A percentile compares a stretch with the other conserved stretches of the same genome.
phyloP scores from a whole-genome alignment of 129 eudicot genomes.

The Flaveria trinervia region DNA sequence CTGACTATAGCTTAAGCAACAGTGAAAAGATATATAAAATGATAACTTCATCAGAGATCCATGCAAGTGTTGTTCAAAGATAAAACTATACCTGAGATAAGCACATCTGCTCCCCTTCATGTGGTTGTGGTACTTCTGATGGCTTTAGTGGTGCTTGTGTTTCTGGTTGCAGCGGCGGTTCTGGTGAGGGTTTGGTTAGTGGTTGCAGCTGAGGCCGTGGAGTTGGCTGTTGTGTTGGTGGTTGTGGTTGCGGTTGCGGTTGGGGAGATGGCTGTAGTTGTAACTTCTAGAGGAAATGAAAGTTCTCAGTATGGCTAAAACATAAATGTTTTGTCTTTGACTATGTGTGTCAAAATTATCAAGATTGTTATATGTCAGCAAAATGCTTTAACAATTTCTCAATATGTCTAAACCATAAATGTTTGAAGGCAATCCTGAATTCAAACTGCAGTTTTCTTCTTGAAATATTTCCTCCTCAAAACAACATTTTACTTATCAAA shows the following conservation, averaged over 20 bases:
- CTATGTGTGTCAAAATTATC: neutral
- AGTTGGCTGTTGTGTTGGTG: constrained; percentile 5
- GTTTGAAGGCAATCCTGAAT: neutral
- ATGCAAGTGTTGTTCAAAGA: neutral
- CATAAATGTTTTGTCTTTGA: neutral
- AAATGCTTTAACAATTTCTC: neutral
- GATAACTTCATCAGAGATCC: neutral
- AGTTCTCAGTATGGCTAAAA: constrained; percentile 12
- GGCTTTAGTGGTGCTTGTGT: neutral
- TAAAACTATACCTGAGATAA: constrained; percentile 11
- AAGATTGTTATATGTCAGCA: neutral
- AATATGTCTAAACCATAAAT: neutral
- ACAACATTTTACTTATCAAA: neutral
- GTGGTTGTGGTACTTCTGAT: constrained; percentile 4
- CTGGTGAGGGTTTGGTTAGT: neutral
- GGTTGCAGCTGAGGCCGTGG: constrained; percentile 11
- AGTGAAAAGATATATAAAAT: neutral
- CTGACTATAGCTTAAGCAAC: neutral
- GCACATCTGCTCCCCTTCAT: constrained; percentile 14
- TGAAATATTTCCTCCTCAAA: neutral
- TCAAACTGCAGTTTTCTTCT: neutral
- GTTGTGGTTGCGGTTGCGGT: neutral
- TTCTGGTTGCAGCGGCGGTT: no score
- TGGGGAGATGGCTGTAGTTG: constrained; percentile 24
- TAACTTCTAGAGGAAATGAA: constrained; percentile 24